These are phyloP conservation scores for Arachnopeziza araneosa DNA, from an alignment of 2,329 filamentous ascomycete species.

Conservation along the genomic window DNA sequence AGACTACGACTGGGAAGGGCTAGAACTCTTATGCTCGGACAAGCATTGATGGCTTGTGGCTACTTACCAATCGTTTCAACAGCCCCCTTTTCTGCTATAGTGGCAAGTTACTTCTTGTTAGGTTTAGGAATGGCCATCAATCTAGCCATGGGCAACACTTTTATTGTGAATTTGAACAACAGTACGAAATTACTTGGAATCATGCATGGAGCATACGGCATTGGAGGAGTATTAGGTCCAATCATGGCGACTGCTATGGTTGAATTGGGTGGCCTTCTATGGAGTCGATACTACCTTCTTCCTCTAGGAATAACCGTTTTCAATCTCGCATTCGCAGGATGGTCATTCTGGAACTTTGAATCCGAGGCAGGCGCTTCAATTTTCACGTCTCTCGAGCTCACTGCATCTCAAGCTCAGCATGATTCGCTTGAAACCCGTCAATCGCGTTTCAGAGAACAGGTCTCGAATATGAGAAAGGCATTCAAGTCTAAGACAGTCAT, in stretches of 20 bases:
- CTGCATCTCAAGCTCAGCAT: constrained; percentile 29
- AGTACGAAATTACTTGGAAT: constrained; percentile 52
- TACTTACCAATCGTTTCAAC: constrained; percentile 61
- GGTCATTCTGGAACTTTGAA: constrained; percentile 67
- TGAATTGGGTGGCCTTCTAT: constrained; percentile 50
- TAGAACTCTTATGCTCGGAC: constrained; percentile 54
- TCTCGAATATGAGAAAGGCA: constrained; percentile 37
- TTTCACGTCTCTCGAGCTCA: constrained; percentile 37
- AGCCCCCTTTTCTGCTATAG: constrained; percentile 65
- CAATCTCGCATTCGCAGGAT: constrained; percentile 54
- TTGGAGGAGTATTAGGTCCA: constrained; percentile 60
- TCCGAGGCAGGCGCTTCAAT: constrained; percentile 45
- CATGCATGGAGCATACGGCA: constrained; percentile 62
- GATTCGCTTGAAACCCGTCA: constrained; percentile 9
- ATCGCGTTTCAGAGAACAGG: constrained; percentile 31
- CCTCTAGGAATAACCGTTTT: constrained; percentile 51
- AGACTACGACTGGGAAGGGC: constrained; percentile 59
- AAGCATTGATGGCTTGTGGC: constrained; percentile 50
- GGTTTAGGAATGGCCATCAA: constrained; percentile 53
- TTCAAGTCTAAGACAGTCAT: constrained; percentile 52
- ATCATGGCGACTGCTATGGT: constrained; percentile 71
- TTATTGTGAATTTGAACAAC: constrained; percentile 49
- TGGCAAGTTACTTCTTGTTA: constrained; percentile 63
- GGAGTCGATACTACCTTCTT: constrained; percentile 70
- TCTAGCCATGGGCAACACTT: constrained; percentile 54